A percentile compares a stretch with the other conserved stretches of the same genome.
These are phyloP conservation scores for Plantago coronopus DNA, from an alignment of 305 asterid genomes.

Conservation along the genomic window DNA sequence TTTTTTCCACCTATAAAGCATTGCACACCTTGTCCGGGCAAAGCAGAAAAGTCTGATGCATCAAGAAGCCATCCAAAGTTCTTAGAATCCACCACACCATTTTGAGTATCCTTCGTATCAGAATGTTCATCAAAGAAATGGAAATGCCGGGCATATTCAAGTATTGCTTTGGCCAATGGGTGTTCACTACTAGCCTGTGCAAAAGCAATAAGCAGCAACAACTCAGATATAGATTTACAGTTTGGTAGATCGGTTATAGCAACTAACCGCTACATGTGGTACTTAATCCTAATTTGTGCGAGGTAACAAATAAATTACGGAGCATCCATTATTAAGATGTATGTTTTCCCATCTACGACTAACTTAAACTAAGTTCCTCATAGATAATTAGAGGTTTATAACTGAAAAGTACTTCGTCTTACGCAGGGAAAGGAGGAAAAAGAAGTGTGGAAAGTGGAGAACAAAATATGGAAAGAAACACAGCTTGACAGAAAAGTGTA, in stretches of 20 bases:
- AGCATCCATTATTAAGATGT: not conserved
- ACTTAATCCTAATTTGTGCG: not conserved
- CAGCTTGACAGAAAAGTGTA: constrained; percentile 25
- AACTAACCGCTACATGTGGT: not conserved
- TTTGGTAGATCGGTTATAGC: constrained; percentile 7
- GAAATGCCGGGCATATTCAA: constrained; percentile 91
- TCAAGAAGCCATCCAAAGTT: constrained; percentile 87
- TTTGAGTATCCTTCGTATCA: constrained; percentile 38
- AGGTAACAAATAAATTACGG: not conserved
- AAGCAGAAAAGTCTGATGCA: constrained; percentile 63
- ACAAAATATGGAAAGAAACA: not conserved
- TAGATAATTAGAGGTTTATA: no score
- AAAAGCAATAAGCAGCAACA: constrained; percentile 22
- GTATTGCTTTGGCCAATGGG: constrained; percentile 88
- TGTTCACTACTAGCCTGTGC: constrained; percentile 93
- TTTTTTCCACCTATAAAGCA: constrained; percentile 66
- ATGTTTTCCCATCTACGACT: not conserved
- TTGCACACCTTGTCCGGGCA: constrained; percentile 93
- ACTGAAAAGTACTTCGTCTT: no score
- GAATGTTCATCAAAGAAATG: constrained; percentile 77
- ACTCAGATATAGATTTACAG: constrained; percentile 12
- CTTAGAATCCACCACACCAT: constrained; percentile 36
- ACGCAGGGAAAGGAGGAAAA: no score
- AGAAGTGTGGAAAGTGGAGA: no score
- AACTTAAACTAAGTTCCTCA: no score